Evolutionary conservation across 2,329 filamentous ascomycete genomes (phyloP), one percentile per base, ranked within the genome.

Genomic region (Clonostachys rhizophaga): DNA sequence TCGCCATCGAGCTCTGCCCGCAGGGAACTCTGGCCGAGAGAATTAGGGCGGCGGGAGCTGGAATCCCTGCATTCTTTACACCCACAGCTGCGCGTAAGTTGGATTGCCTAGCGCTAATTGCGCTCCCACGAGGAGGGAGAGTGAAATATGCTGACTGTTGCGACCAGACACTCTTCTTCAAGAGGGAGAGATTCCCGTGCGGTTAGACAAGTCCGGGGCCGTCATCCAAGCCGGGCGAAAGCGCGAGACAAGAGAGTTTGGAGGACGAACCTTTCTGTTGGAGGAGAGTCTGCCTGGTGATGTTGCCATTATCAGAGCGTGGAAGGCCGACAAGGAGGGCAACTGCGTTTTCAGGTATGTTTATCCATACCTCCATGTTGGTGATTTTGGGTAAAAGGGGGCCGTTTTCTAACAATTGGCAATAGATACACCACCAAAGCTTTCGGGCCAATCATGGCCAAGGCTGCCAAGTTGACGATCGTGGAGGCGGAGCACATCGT

Each of bases 401-500:
- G 36, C 36, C 7, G 2, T 39, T 2, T 39, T 11, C 17, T 39
- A 2, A 18, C 14, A 39, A n/a, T 2, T 11, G 36, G 36, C 2
- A 6, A 10, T 17, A 78, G 76, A 53, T 84, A 87, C 64, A 86
- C 87, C 1, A 89, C 86, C 34, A 87, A 87, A 62, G 83, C 85
- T 1, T 91, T 89, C 53, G 86, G 83, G 2, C 78, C 81, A 6
- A 76, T 89, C 52, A 89, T 91, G 86, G 89, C 87, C 50, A 91
- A 92, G 67, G 89, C 89, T 0, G 89, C 88, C 1, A 80, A 77
- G 42, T 59, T 88, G 39, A 86, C 88, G 20, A 91, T 95, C 39
- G 88, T 94, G 37, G 89, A 95, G 62, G 89, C 89, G 2, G 89
- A 95, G 59, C 78, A 92, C 52, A 90, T 95, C 49, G 89, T 94